These are phyloP conservation scores for Prosopis cineraria DNA, from an alignment of 306 rosid genomes.

Conservation along the genomic window DNA sequence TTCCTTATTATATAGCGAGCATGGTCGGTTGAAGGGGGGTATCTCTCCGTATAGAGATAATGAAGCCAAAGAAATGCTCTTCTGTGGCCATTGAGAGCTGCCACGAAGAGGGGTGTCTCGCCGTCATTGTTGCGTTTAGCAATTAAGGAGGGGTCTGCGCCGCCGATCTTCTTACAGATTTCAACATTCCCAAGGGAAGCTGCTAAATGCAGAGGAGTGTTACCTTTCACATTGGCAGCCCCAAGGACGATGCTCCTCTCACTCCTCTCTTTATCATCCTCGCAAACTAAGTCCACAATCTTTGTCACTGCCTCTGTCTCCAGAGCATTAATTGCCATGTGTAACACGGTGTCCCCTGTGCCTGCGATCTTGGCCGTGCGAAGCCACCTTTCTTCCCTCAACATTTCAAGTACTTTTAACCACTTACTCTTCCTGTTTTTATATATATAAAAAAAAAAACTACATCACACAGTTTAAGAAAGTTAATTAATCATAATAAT, in stretches of 20 bases:
- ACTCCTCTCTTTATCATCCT: not conserved
- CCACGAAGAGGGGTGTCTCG: not conserved
- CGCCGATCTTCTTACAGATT: too few species aligned
- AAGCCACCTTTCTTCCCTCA: not conserved
- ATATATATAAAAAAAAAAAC: too few species aligned
- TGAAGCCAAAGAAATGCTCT: too few species aligned
- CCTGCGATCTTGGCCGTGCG: not conserved
- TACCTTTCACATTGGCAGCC: not conserved
- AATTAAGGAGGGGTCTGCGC: not conserved
- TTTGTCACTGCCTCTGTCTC: not conserved
- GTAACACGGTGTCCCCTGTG: not conserved
- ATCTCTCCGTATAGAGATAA: too few species aligned
- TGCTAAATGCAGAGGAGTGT: not conserved
- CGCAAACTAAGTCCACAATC: not conserved
- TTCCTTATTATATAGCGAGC: not conserved
- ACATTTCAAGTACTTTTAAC: not conserved
- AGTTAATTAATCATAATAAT: too few species aligned
- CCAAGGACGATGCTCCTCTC: not conserved
- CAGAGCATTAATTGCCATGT: not conserved
- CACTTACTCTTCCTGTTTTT: too few species aligned
- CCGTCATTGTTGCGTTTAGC: not conserved
- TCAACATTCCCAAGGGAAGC: not conserved
- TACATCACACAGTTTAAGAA: too few species aligned
- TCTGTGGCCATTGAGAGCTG: not conserved
- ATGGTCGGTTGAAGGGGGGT: too few species aligned